phyloP scores from a whole-genome alignment of 1,284 basidiomycete species.

The Neonothopanus nambi region DNA sequence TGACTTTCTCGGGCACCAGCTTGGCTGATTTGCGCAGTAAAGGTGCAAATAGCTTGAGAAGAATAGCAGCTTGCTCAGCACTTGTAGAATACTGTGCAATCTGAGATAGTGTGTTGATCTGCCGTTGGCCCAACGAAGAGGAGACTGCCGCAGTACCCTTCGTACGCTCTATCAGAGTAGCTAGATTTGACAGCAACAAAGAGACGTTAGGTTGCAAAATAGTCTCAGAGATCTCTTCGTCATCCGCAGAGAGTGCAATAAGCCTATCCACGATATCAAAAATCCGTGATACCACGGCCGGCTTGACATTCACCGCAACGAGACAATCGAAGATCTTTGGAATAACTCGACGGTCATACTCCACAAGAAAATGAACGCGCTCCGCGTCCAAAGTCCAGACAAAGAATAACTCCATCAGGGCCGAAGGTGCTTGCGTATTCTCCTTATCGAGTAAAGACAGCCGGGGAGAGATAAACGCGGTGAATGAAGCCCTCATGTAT shows the following conservation, averaged over 20 bases:
- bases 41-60: conserved; percentile 79
- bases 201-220: conserved; percentile 81
- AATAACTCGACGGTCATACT: conserved; percentile 71
- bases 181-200: conserved; percentile 73
- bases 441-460: conserved; percentile 76
- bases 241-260: conserved; percentile 55
- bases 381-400: conserved; percentile 71
- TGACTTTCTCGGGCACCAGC: conserved; percentile 84
- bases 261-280: conserved; percentile 88
- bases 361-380: conserved; percentile 64
- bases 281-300: conserved; percentile 76
- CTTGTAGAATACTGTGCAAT: conserved; percentile 79
- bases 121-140: conserved; percentile 79
- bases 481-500: conserved; percentile 72
- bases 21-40: conserved; percentile 80
- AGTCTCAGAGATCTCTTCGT: conserved; percentile 49
- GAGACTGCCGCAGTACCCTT: conserved; percentile 57
- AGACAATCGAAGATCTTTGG: conserved; percentile 84
- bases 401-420: conserved; percentile 85
- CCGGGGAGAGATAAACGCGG: conserved; percentile 80
- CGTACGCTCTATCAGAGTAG: conserved; percentile 66
- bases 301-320: conserved; percentile 84
- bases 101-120: conserved; percentile 80
- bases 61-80: conserved; percentile 69
- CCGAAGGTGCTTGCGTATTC: conserved; percentile 91